Percentiles rank a stretch among this genome's conserved stretches.
These are phyloP conservation scores for Chaetomium fimeti DNA, from an alignment of 495 filamentous ascomycete species.

Conservation along the genomic window DNA sequence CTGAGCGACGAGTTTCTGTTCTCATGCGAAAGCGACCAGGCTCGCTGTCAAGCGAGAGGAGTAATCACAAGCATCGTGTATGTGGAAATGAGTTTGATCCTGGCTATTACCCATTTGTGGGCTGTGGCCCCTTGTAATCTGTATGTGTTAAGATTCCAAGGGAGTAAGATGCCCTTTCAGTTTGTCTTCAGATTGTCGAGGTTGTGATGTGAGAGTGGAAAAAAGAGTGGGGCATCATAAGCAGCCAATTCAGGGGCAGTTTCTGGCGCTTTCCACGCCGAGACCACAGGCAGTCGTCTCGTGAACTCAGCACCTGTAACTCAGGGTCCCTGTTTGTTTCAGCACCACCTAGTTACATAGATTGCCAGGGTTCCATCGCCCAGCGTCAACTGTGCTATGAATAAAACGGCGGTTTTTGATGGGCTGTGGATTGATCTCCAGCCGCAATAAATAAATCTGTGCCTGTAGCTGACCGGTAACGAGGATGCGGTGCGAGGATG, in stretches of 20 bases:
- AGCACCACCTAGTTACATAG: no score
- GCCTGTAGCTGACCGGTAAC: neutral
- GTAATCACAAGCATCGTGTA: no score
- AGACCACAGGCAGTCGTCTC: neutral
- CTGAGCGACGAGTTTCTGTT: no score
- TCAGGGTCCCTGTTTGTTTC: constrained; percentile 1
- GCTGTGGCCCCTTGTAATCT: no score
- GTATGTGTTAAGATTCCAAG: no score
- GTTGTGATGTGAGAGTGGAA: neutral
- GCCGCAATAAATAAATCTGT: neutral
- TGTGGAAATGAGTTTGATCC: no score
- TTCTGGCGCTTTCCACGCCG: neutral
- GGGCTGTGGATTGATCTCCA: neutral
- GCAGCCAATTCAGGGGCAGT: neutral
- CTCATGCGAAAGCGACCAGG: no score
- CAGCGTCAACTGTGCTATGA: neutral
- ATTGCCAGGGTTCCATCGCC: neutral
- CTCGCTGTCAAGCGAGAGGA: no score
- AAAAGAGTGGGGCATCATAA: neutral
- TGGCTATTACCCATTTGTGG: no score
- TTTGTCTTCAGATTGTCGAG: no score
- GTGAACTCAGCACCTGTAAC: no score
- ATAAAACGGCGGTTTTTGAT: neutral
- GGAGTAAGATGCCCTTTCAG: no score
- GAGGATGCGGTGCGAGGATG: neutral